Evolutionary conservation across 2,329 filamentous ascomycete genomes (phyloP).

Genomic region (Phialophora expanda): DNA sequence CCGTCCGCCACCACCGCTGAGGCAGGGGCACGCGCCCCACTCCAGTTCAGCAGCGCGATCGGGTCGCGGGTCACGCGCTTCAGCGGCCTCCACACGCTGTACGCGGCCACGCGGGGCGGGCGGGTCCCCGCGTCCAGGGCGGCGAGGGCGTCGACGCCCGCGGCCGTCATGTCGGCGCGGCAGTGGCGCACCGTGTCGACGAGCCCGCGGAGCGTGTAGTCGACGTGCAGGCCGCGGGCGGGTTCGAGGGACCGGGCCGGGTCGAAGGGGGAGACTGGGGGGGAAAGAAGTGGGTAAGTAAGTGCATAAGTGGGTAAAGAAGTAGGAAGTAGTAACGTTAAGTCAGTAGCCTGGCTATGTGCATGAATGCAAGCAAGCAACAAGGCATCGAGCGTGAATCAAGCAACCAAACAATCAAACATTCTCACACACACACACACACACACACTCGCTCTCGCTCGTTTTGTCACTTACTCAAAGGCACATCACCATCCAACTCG

Average conservation of each 20-base stretch:
- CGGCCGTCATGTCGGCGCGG: not conserved
- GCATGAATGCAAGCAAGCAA: too few relatives aligned
- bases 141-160: conserved; percentile 8
- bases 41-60: conserved; percentile 12
- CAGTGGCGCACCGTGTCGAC: conserved; percentile 11
- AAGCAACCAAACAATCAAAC: too few relatives aligned
- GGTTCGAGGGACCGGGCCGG: conserved; percentile 3
- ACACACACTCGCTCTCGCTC: too few relatives aligned
- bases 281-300: not conserved
- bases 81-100: conserved; percentile 13
- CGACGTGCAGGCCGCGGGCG: conserved; percentile 5
- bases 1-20: too few relatives aligned
- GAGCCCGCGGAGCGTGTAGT: conserved; percentile 9
- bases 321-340: too few relatives aligned
- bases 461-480: not conserved
- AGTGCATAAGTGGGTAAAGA: not conserved
- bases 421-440: too few relatives aligned
- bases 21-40: too few relatives aligned
- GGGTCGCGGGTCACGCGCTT: conserved; percentile 10
- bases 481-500: not conserved
- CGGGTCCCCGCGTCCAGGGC: not conserved
- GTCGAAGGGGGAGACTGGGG: conserved; percentile 4
- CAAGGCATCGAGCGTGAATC: too few relatives aligned
- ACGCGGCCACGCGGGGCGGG: conserved; percentile 2
- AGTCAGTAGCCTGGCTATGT: too few relatives aligned